A percentile compares a stretch with the other conserved stretches of the same genome.
Conservation (phyloP, 2,329 filamentous ascomycete genomes). For the Fusarium penzigii region DNA sequence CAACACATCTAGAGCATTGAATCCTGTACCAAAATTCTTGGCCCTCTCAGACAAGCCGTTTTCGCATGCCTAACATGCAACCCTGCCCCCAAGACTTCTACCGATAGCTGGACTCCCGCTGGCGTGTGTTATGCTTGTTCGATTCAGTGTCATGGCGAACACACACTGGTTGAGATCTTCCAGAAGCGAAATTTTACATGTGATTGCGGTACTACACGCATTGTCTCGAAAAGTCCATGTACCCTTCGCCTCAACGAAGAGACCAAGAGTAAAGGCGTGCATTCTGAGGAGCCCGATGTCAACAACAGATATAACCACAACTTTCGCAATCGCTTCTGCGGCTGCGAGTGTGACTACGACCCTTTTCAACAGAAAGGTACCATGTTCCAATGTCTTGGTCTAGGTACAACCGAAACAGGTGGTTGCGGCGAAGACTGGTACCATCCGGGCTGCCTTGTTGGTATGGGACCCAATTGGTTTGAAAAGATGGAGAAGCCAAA, state of each 20-base stretch:
- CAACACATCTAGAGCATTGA: slow-evolving; percentile 73
- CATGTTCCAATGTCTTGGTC: slow-evolving; percentile 95
- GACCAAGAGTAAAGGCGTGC: slow-evolving; percentile 78
- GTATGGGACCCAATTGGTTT: slow-evolving; percentile 73
- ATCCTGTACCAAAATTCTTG: slow-evolving; percentile 87
- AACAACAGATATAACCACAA: slow-evolving; percentile 95
- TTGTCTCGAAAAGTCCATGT: slow-evolving; percentile 72
- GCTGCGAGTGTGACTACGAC: slow-evolving; percentile 85
- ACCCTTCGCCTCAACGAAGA: slow-evolving; percentile 69
- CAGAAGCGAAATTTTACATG: slow-evolving; percentile 94
- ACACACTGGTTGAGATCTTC: slow-evolving; percentile 93
- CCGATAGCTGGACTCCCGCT: slow-evolving; percentile 58
- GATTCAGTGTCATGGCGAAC: slow-evolving; percentile 94
- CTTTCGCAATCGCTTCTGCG: slow-evolving; percentile 90
- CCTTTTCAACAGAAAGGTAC: slow-evolving; percentile 88
- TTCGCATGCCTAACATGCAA: slow-evolving; percentile 96
- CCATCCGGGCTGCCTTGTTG: slow-evolving; percentile 89
- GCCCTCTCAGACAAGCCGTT: slow-evolving; percentile 81
- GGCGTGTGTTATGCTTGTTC: slow-evolving; percentile 97
- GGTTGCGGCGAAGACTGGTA: slow-evolving; percentile 98
- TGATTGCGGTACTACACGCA: slow-evolving; percentile 88
- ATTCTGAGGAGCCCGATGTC: slow-evolving; percentile 69
- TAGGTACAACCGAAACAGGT: slow-evolving; percentile 77
- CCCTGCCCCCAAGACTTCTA: slow-evolving; percentile 66
- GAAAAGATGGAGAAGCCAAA: slow-evolving; percentile 51